A percentile compares a stretch with the other conserved stretches of the same genome.
Conservation (phyloP, 2,329 filamentous ascomycete species). For the Trichoderma sp. region DNA sequence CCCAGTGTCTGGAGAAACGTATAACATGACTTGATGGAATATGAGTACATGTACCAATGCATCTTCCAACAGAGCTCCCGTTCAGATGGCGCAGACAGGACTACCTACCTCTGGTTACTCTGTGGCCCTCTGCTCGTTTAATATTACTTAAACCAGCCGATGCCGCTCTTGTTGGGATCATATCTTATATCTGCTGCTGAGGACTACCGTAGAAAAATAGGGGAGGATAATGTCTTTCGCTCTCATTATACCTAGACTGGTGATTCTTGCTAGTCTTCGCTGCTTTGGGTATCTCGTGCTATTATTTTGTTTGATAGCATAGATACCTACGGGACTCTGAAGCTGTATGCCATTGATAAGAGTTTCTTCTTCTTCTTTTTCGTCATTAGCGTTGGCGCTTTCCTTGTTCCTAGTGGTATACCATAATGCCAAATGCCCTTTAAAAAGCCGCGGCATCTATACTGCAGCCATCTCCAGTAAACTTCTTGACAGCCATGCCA, state of each 20-base stretch:
- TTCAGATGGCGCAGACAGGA: not conserved
- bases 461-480: conserved; percentile 62
- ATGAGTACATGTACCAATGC: too few species aligned
- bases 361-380: not conserved
- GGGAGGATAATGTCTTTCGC: conserved; percentile 63
- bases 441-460: conserved; percentile 81
- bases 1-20: conserved; percentile 83
- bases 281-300: not conserved
- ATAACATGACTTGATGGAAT: conserved; percentile 61
- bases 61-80: not conserved
- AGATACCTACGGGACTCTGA: conserved; percentile 19
- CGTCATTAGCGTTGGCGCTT: not conserved
- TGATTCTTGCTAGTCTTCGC: not conserved
- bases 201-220: conserved; percentile 49
- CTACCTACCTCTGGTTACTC: conserved; percentile 58
- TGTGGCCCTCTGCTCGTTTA: conserved; percentile 82
- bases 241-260: not conserved
- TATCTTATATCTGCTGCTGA: conserved; percentile 55
- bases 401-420: not conserved
- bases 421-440: conserved; percentile 68
- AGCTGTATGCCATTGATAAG: not conserved
- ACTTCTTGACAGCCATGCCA: conserved; percentile 68
- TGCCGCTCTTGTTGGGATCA: conserved; percentile 73
- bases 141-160: conserved; percentile 79
- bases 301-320: not conserved